These are phyloP conservation scores for Aureobasidium pullulans DNA, from an alignment of 2,329 filamentous ascomycete species.

Conservation along the genomic window DNA sequence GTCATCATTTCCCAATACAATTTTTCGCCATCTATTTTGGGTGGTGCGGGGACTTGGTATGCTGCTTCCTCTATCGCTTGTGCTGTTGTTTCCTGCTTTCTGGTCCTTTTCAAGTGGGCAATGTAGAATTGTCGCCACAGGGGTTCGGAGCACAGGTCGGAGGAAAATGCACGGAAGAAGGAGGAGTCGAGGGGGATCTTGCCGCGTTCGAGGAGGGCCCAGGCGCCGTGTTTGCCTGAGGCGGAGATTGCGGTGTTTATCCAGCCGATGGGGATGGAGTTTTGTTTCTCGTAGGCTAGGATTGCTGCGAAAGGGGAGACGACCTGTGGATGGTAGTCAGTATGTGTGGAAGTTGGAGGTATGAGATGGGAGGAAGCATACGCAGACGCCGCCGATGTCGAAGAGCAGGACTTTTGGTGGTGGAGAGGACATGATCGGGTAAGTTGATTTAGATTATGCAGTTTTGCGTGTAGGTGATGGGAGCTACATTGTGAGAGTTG, in stretches of 20 bases:
- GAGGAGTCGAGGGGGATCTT: slow-evolving; percentile 64
- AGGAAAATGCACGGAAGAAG: slow-evolving; percentile 71
- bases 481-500: background rate
- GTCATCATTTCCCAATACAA: slow-evolving; percentile 93
- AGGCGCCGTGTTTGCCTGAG: slow-evolving; percentile 69
- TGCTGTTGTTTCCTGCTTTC: too few species aligned
- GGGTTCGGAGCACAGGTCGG: slow-evolving; percentile 58
- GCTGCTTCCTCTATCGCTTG: slow-evolving; percentile 24
- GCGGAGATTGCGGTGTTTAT: slow-evolving; percentile 83
- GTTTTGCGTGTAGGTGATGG: background rate
- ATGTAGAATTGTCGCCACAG: slow-evolving; percentile 64
- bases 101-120: too few species aligned
- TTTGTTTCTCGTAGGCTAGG: slow-evolving; percentile 73
- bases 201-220: slow-evolving; percentile 83
- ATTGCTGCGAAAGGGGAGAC: slow-evolving; percentile 89
- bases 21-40: slow-evolving; percentile 65
- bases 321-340: slow-evolving; percentile 51
- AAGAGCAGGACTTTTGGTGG: slow-evolving; percentile 73
- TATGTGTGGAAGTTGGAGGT: background rate
- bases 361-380: slow-evolving; percentile 41
- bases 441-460: background rate
- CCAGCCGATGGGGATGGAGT: slow-evolving; percentile 78
- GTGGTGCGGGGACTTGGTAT: slow-evolving; percentile 50
- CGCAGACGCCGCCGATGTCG: slow-evolving; percentile 94
- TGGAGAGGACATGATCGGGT: background rate